Base-by-base conservation (phyloP, 495 filamentous ascomycete genomes). In the Neurospora sp. region DNA sequence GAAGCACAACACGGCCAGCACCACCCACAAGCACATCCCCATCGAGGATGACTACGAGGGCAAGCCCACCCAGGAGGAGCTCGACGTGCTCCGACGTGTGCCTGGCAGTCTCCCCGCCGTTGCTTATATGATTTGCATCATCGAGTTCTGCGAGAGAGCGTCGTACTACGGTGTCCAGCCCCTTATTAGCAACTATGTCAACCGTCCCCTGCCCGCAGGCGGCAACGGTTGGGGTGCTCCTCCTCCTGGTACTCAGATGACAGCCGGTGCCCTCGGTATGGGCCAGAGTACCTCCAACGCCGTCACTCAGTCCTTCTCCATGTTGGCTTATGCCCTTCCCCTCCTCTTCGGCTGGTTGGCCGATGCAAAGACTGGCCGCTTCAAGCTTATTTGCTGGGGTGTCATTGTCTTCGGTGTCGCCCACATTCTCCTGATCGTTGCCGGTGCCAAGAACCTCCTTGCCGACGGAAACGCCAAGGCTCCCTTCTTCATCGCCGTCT, bases 211-310 rank as follows among this genome's bases (percentile, higher is more conserved):
- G 12, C 88, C 88, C 3, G 73, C 75, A n/a, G 87, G 84, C 73
- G 90, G 90, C 39, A 90, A 90, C 77, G 89, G 89, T 42, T 86
- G 82, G 31, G 90, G 90, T 74, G 88, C 89, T 0, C 88, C 89
- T 41, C 84, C 88, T 3, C 38, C 69, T 44, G 87, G 84, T 0
- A 83, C 81, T 4, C 84, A 91, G 78, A 74, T 87, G 73, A 90
- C 89, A 0, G 85, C 84, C 35, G 89, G 89, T 74, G 89, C 89
- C 9, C 76, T 90, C 37, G 87, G 87, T 4, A 82, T 89, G 83
- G 89, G 90, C 59, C 85, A 88, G 0, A 86, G 89, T 71, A 86
- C 85, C 18, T 84, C 87, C 66, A 88, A 88, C n/a, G 89, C 86
- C 27, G 80, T 92, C 27, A 83, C 83, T 4, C 84, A 89, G 72